These are phyloP conservation scores for Euphorbia schlechtendalii DNA, from an alignment of 441 rosid species.

Conservation along the genomic window DNA sequence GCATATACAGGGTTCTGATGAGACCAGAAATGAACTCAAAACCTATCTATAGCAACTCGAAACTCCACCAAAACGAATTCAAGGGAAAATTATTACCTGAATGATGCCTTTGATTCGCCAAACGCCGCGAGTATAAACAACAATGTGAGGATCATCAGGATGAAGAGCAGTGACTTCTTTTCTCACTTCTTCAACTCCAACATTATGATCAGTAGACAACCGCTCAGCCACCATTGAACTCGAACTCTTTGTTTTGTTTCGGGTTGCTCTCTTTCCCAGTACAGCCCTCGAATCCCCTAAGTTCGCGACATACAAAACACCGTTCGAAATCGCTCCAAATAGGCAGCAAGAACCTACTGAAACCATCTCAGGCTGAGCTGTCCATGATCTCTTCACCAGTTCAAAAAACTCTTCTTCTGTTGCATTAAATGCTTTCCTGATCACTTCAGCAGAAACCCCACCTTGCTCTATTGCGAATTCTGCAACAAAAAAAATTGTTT, in stretches of 20 bases:
- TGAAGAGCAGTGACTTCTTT: conserved; percentile 61
- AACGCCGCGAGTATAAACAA: conserved; percentile 43
- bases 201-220: conserved; percentile 60
- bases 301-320: conserved; percentile 47
- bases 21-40: too few species aligned
- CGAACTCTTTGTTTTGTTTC: conserved; percentile 10
- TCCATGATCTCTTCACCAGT: conserved; percentile 39
- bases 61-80: too few species aligned
- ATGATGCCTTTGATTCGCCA: conserved; percentile 69
- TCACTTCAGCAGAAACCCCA: conserved; percentile 48
- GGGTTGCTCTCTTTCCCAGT: conserved; percentile 35
- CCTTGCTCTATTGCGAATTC: conserved; percentile 47
- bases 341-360: conserved; percentile 65
- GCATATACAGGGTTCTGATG: too few species aligned
- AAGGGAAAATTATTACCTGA: too few species aligned
- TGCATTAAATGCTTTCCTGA: conserved; percentile 45
- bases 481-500: conserved; percentile 20
- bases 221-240: conserved; percentile 45
- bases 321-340: conserved; percentile 42
- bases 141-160: conserved; percentile 58
- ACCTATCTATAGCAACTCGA: too few species aligned
- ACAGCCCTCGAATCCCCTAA: conserved; percentile 63
- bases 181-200: conserved; percentile 52
- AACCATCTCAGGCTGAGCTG: conserved; percentile 40
- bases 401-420: conserved; percentile 48